Evolutionary conservation across 176 grass and related monocot genomes (phyloP).

Genomic region (Eleusine coracana): DNA sequence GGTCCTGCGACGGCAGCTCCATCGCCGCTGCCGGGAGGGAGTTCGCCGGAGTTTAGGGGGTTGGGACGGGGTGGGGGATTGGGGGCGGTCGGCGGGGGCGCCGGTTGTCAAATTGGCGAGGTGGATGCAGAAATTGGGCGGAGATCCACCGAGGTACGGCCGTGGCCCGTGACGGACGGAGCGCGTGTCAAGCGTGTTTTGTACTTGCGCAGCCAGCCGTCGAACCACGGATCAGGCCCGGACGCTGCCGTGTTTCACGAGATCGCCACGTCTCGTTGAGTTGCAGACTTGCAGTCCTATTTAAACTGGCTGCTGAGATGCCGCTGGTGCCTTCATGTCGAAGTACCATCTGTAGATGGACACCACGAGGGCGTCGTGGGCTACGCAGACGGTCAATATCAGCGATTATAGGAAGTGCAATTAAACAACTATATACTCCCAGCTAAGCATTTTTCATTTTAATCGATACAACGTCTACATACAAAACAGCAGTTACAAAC

Average conservation of each 20-base stretch:
- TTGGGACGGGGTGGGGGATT: background rate
- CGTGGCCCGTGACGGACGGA: background rate
- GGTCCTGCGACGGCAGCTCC: slow-evolving; percentile 61
- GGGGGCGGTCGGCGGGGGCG: background rate
- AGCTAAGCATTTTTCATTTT: background rate
- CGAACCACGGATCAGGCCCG: background rate
- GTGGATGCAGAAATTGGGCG: background rate
- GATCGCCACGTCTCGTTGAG: background rate
- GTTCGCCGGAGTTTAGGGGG: background rate
- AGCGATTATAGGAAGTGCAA: background rate
- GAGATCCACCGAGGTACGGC: background rate
- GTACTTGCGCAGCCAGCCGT: background rate
- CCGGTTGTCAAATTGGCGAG: background rate
- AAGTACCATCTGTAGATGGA: background rate
- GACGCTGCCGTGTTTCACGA: background rate
- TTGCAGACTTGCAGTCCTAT: background rate
- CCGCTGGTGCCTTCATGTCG: background rate
- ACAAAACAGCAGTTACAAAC: background rate
- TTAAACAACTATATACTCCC: background rate
- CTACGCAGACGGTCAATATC: background rate
- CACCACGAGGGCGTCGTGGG: background rate
- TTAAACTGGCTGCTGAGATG: background rate
- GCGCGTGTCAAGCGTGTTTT: background rate
- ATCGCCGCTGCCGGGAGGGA: slow-evolving; percentile 13
- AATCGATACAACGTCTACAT: background rate